Base-by-base conservation (phyloP, 1,284 basidiomycete species). In the Caloboletus firmus region DNA sequence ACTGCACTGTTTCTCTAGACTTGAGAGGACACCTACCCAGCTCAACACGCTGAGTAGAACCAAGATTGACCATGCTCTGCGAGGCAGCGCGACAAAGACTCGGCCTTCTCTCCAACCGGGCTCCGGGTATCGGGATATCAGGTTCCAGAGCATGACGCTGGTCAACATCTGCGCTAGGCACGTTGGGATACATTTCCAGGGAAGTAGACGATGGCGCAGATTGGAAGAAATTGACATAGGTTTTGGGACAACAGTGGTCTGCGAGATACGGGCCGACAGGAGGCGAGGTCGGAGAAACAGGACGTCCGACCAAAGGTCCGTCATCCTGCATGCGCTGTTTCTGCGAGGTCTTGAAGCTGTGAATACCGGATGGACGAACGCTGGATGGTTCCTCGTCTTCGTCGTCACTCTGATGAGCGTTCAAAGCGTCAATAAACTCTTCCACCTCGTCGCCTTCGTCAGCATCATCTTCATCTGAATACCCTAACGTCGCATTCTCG, bases 21-120 rank as follows among this genome's bases (percentile, higher is more conserved):
- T 50, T 61, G 35, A 39, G 18, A 52, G 32, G 56, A 32, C 8
- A 51, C 15, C 48, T 22, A n/a, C 34, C 52, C 22, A 46, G 52
- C 35, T 62, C 57, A 26, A 17, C 17, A 18, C 54, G 54, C 52
- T 69, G 65, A 26, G 77, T 57, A 15, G 58, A 45, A 31, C 62
- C 53, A 20, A 69, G 55, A 46, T 82, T 74, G 49, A 83, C 66
- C 62, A 77, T 68, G 54, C 77, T 79, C 54, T 62, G 79, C 30
- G 90, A 91, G 0, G 79, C 78, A 56, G 52, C 55, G 32, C 51
- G 63, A 51, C 55, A 59, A 24, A 64, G 62, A 60, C 48, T 57
- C 10, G 75, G 69, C 35, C 69, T 65, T 8, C 15, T 39, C 45
- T 61, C 56, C 47, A 57, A 39, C 24, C 47, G 59, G 36, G 40